A percentile compares a stretch with the other conserved stretches of the same genome.
phyloP scores from a whole-genome alignment of 805 yeast species.

The Nakazawaea ishiwadae region DNA sequence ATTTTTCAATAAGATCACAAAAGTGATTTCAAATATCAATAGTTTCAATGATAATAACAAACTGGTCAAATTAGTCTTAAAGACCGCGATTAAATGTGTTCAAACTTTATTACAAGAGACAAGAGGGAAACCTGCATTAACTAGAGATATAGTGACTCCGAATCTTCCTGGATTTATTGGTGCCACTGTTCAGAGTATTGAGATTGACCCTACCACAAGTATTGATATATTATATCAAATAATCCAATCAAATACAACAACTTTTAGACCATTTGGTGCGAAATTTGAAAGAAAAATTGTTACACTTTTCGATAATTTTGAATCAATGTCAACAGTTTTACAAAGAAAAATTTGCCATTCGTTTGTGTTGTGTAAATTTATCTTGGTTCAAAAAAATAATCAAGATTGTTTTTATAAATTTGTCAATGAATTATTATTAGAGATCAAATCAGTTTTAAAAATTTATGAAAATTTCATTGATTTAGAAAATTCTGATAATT shows the following conservation, averaged over 20 bases:
- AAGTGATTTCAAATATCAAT: slow-evolving; percentile 34
- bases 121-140: slow-evolving; percentile 77
- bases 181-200: slow-evolving; percentile 41
- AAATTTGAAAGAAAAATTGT: slow-evolving; percentile 48
- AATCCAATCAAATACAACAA: slow-evolving; percentile 60
- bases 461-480: slow-evolving; percentile 58
- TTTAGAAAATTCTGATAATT: slow-evolving; percentile 50
- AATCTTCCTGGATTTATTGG: slow-evolving; percentile 60
- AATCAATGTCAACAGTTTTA: slow-evolving; percentile 31
- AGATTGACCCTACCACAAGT: slow-evolving; percentile 31
- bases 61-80: slow-evolving; percentile 24
- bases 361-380: slow-evolving; percentile 50
- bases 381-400: slow-evolving; percentile 48
- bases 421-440: slow-evolving; percentile 43
- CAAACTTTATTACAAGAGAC: slow-evolving; percentile 40
- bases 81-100: slow-evolving; percentile 34
- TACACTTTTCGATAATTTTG: slow-evolving; percentile 30
- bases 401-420: slow-evolving; percentile 41
- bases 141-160: slow-evolving; percentile 82
- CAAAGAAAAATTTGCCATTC: slow-evolving; percentile 40
- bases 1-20: slow-evolving; percentile 35
- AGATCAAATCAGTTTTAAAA: slow-evolving; percentile 49
- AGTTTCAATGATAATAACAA: slow-evolving; percentile 30
- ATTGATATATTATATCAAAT: slow-evolving; percentile 38
- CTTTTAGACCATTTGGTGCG: slow-evolving; percentile 74